phyloP scores from a whole-genome alignment of 2,329 filamentous ascomycete species.

The Zymoseptoria ardabiliae region DNA sequence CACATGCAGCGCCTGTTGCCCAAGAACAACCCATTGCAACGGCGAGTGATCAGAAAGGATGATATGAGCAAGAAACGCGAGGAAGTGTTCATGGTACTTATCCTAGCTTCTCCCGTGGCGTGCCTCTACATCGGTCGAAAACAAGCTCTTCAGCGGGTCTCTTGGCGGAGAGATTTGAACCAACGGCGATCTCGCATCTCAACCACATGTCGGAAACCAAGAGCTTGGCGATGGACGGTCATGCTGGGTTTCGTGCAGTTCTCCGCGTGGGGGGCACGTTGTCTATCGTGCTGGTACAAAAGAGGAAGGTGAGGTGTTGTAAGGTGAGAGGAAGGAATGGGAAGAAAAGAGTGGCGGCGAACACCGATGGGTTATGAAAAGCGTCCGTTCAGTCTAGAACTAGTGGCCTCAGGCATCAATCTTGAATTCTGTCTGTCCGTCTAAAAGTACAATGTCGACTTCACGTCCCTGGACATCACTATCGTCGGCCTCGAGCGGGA shows the following conservation, averaged over 20 bases:
- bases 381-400: neutral
- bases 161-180: neutral
- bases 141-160: neutral
- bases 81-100: neutral
- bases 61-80: neutral
- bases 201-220: neutral
- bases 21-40: neutral
- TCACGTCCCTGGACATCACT: neutral
- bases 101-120: neutral
- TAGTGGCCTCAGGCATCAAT: neutral
- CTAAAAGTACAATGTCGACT: neutral
- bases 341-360: neutral
- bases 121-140: neutral
- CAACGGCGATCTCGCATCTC: neutral
- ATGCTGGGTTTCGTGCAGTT: neutral
- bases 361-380: neutral
- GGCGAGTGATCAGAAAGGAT: neutral
- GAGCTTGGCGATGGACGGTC: neutral
- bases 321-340: neutral
- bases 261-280: neutral
- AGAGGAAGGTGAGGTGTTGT: neutral
- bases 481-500: neutral
- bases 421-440: too few species aligned
- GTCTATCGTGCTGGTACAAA: neutral
- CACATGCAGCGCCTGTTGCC: neutral